Conservation (phyloP, 2,329 filamentous ascomycete species). For the Beauveria asiatica region DNA sequence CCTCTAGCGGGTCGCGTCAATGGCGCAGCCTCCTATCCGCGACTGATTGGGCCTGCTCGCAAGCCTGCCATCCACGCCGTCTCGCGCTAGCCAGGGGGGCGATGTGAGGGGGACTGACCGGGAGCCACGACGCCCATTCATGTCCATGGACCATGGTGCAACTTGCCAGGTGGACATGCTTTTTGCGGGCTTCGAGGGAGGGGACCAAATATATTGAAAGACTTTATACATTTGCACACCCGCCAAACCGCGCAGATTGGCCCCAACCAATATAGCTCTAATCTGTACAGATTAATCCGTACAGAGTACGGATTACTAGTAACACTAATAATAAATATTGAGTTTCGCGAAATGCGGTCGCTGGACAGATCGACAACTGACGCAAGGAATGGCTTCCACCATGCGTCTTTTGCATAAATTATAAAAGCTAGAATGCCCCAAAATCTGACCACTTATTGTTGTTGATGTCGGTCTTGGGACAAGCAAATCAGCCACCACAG, state of each 20-base stretch:
- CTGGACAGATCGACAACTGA: background rate
- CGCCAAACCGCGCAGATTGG: background rate
- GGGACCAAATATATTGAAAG: background rate
- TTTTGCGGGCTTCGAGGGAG: background rate
- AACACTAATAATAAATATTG: background rate
- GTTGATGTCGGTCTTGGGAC: background rate
- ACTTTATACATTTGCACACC: background rate
- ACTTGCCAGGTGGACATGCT: background rate
- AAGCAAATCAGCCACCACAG: background rate
- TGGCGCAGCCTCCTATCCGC: background rate
- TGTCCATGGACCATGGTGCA: background rate
- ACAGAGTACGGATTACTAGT: background rate
- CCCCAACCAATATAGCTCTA: no score
- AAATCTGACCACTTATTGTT: background rate
- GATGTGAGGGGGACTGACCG: slow-evolving; percentile 3
- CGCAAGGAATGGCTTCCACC: background rate
- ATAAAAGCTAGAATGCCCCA: background rate
- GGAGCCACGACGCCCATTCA: background rate
- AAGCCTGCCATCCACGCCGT: background rate
- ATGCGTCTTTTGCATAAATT: background rate
- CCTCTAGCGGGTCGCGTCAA: slow-evolving; percentile 5
- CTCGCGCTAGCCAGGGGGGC: slow-evolving; percentile 5
- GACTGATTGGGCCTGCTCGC: slow-evolving; percentile 5
- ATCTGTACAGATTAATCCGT: background rate
- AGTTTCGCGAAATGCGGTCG: background rate